phyloP scores from a whole-genome alignment of 768 basidiomycete species.

The Hirschioporus abietinus region DNA sequence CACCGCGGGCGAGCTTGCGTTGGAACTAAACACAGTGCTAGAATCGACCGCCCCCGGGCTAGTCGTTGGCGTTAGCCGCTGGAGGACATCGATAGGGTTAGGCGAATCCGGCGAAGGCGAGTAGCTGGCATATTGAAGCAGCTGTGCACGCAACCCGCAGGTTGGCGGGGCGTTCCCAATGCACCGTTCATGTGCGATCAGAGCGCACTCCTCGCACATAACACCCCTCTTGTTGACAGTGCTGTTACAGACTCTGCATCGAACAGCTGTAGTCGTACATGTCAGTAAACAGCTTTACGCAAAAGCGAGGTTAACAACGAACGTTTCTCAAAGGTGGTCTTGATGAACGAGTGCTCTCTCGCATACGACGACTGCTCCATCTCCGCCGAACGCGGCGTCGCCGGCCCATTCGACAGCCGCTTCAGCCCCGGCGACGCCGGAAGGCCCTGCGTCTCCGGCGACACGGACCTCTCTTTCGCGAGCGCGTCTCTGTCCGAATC shows the following conservation, averaged over 20 bases:
- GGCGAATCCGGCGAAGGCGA: conserved; percentile 50
- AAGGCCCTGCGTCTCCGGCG: conserved; percentile 1
- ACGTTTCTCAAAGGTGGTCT: conserved; percentile 92
- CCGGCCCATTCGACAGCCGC: conserved; percentile 25
- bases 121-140: conserved; percentile 74
- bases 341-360: conserved; percentile 79
- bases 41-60: conserved; percentile 30
- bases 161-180: conserved; percentile 67
- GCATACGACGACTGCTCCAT: conserved; percentile 47
- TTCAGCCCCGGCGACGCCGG: conserved; percentile 8
- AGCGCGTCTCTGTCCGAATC: background rate
- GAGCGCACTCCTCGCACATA: conserved; percentile 83
- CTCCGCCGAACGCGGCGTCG: conserved; percentile 27
- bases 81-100: conserved; percentile 44
- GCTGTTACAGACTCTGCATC: conserved; percentile 76
- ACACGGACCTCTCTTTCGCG: background rate
- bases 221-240: conserved; percentile 84
- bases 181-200: conserved; percentile 83
- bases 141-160: conserved; percentile 76
- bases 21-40: conserved; percentile 8
- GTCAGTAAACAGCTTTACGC: conserved; percentile 2
- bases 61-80: conserved; percentile 30
- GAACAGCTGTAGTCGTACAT: conserved; percentile 53
- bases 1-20: conserved; percentile 12
- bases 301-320: conserved; percentile 27